Conservation (phyloP, 306 rosid species). For the Vachellia pachyceras region DNA sequence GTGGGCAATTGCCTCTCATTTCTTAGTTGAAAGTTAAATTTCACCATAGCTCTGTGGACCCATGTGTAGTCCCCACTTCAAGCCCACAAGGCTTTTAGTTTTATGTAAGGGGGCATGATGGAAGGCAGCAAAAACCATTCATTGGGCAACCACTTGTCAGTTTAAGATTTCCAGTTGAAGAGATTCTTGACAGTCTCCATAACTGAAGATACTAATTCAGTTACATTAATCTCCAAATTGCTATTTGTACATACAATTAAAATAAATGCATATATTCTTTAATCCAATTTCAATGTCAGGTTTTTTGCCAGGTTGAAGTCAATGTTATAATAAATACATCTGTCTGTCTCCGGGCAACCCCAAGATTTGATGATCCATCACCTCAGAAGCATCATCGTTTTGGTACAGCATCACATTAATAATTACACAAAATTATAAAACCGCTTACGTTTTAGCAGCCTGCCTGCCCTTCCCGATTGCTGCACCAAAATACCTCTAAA, state of each 20-base stretch:
- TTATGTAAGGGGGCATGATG: background rate
- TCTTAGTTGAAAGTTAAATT: background rate
- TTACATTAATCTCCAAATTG: no score
- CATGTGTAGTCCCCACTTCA: background rate
- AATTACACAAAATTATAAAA: no score
- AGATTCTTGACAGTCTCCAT: no score
- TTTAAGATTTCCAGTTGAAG: no score
- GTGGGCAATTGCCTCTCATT: background rate
- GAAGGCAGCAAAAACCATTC: background rate
- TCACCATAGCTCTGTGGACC: background rate
- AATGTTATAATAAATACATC: no score
- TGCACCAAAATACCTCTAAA: constrained; percentile 92
- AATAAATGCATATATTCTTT: no score
- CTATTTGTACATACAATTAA: no score
- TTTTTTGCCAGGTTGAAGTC: background rate
- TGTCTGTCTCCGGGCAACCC: background rate
- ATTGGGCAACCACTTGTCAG: no score
- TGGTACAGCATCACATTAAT: background rate
- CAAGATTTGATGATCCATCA: constrained; percentile 11
- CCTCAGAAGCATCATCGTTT: background rate
- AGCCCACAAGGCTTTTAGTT: background rate
- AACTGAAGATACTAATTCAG: no score
- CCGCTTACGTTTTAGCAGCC: constrained; percentile 95
- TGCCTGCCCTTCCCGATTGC: constrained; percentile 99
- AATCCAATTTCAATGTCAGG: no score